Evolutionary conservation across 108 stramenopile genomes (phyloP), one percentile per base, ranked within the genome.

Genomic region (Pseudonitzschia multiseries): DNA sequence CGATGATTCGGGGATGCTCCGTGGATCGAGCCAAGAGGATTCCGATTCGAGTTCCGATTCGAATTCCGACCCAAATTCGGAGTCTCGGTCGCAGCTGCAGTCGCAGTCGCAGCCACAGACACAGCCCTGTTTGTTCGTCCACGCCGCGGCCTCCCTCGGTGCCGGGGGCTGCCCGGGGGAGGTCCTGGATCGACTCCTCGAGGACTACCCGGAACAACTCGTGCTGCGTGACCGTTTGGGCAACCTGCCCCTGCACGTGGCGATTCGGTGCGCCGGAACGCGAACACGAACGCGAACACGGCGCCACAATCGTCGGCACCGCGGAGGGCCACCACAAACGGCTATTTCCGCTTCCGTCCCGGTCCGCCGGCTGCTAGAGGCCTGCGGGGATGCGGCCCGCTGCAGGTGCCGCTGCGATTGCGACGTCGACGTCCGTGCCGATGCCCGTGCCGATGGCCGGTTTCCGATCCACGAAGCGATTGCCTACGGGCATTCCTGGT

Each of bases 141-240:
- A 81, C 70, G 80, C 80, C 13, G 80, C 80, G 26, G 75, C 63
- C 18, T 76, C 75, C n/a, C 43, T 80, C 21, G 79, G 79, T 36
- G 29, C 68, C 29, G 18, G 36, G 24, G 41, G 62, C 31, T 82
- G 81, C 50, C 75, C 81, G 5, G 62, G 50, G 1, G 52, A 65
- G 36, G 70, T 80, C 40, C 41, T 80, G 22, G 42, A 64, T 44
- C 60, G 48, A 31, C 28, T 71, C 14, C 21, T 74, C 22, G 3
- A 65, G 28, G 22, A 33, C 20, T 76, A 60, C 50, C 79, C 75
- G 26, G 31, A 72, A 24, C 79, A 80, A 50, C 57, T 68, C 4
- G 26, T n/a, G 20, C 17, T 28, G 17, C 52, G 61, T 12, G 75
- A 80, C 71, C 22, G 24, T 24, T 64, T n/a, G 33, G 65, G 66